Percentiles rank a stretch among this genome's conserved stretches.
Conservation (phyloP, 2,329 filamentous ascomycete species). For the Rhinocladiella similis region DNA sequence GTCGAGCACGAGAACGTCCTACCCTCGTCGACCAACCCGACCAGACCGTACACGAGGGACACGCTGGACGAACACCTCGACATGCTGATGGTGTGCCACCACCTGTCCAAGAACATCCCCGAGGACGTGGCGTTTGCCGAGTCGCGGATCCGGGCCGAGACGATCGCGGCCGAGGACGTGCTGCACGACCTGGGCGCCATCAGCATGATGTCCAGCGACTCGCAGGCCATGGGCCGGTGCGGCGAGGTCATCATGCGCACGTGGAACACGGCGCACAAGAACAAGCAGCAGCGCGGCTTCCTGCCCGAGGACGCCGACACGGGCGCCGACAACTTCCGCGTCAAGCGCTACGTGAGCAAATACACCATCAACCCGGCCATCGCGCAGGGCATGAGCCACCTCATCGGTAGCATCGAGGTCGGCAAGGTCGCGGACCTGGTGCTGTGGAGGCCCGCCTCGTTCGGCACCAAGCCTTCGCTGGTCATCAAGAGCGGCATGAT, state of each 20-base stretch:
- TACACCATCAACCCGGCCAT: constrained; percentile 95
- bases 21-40: constrained; percentile 89
- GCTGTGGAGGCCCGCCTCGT: constrained; percentile 80
- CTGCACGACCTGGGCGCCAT: constrained; percentile 93
- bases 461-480: constrained; percentile 79
- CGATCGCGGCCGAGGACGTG: constrained; percentile 94
- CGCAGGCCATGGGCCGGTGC: constrained; percentile 94
- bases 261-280: constrained; percentile 98
- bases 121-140: constrained; percentile 96
- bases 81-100: constrained; percentile 98
- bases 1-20: constrained; percentile 87
- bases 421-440: constrained; percentile 90
- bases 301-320: constrained; percentile 77
- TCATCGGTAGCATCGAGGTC: constrained; percentile 83
- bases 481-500: constrained; percentile 90
- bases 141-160: constrained; percentile 89
- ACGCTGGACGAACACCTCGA: constrained; percentile 95
- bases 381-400: constrained; percentile 83
- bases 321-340: constrained; percentile 83
- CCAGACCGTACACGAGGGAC: constrained; percentile 84
- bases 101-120: constrained; percentile 86
- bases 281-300: constrained; percentile 78
- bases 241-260: constrained; percentile 91
- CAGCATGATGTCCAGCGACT: constrained; percentile 95
- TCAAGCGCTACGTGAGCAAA: constrained; percentile 91